Percentiles rank a stretch among this genome's conserved stretches.
phyloP scores from a whole-genome alignment of 2,329 filamentous ascomycete genomes.

The Clonostachys solani region DNA sequence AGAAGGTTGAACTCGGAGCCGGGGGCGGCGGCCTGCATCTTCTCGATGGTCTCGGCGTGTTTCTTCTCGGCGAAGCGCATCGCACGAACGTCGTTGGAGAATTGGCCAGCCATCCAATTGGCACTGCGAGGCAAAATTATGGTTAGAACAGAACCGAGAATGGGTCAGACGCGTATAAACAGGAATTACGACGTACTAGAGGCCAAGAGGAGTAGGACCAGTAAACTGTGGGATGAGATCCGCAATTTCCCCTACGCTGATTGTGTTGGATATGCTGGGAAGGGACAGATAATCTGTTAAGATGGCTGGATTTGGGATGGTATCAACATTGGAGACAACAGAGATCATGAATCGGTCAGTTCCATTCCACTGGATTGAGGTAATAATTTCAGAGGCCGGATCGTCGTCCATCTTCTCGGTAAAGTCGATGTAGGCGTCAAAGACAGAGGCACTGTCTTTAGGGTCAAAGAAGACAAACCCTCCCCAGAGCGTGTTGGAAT shows the following conservation, averaged over 20 bases:
- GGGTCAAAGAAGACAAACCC: slow-evolving; percentile 19
- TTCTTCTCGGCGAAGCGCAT: too few relatives aligned
- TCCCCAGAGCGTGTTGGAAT: slow-evolving; percentile 20
- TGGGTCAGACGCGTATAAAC: background rate
- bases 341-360: background rate
- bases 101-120: background rate
- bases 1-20: slow-evolving; percentile 9
- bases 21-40: slow-evolving; percentile 9
- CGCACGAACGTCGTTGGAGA: slow-evolving; percentile 2
- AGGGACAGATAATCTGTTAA: slow-evolving; percentile 4
- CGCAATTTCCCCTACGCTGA: background rate
- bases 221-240: background rate
- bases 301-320: slow-evolving; percentile 2
- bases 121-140: background rate
- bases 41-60: slow-evolving; percentile 6
- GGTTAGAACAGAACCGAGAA: background rate
- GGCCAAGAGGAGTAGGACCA: background rate
- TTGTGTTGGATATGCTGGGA: background rate
- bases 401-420: slow-evolving; percentile 11
- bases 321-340: slow-evolving; percentile 7
- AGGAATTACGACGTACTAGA: background rate
- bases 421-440: slow-evolving; percentile 24
- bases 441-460: slow-evolving; percentile 10
- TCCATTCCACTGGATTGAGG: slow-evolving; percentile 4
- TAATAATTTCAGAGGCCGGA: slow-evolving; percentile 11